Percentiles rank a stretch among this genome's conserved stretches.
phyloP scores from a whole-genome alignment of 306 rosid species.

The Mimosa pudica region DNA sequence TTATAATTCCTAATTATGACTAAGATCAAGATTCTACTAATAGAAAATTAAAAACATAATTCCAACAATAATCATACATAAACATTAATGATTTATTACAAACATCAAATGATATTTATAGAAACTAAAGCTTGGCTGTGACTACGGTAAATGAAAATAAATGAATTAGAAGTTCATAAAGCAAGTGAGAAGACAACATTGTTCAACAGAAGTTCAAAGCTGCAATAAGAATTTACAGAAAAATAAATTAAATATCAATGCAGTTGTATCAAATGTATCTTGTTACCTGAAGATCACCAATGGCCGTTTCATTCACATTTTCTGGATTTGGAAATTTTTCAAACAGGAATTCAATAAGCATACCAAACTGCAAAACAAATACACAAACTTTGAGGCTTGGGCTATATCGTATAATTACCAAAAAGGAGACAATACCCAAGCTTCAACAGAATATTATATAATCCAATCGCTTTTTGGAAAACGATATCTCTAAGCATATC shows the following conservation, averaged over 20 bases:
- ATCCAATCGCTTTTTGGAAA: slow-evolving; percentile 21
- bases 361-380: slow-evolving; percentile 81
- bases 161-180: not conserved
- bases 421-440: slow-evolving; percentile 23
- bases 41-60: no score
- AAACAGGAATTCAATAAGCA: slow-evolving; percentile 88
- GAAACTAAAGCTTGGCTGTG: slow-evolving; percentile 20
- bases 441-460: not conserved
- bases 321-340: slow-evolving; percentile 76
- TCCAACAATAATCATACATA: not conserved
- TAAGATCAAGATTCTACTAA: no score
- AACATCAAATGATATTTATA: slow-evolving; percentile 9
- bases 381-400: slow-evolving; percentile 22
- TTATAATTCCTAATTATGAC: no score
- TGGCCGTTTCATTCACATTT: slow-evolving; percentile 66
- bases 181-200: not conserved
- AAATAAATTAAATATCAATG: slow-evolving; percentile 20
- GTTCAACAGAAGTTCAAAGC: slow-evolving; percentile 18
- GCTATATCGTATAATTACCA: slow-evolving; percentile 32
- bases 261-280: slow-evolving; percentile 25
- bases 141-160: not conserved
- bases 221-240: slow-evolving; percentile 17
- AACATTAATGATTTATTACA: slow-evolving; percentile 16
- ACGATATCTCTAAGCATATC: slow-evolving; percentile 21
- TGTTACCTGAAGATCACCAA: slow-evolving; percentile 90